Evolutionary conservation across 2,329 filamentous ascomycete genomes (phyloP), one percentile per base, ranked within the genome.

Genomic region (Aspergillus neotritici): DNA sequence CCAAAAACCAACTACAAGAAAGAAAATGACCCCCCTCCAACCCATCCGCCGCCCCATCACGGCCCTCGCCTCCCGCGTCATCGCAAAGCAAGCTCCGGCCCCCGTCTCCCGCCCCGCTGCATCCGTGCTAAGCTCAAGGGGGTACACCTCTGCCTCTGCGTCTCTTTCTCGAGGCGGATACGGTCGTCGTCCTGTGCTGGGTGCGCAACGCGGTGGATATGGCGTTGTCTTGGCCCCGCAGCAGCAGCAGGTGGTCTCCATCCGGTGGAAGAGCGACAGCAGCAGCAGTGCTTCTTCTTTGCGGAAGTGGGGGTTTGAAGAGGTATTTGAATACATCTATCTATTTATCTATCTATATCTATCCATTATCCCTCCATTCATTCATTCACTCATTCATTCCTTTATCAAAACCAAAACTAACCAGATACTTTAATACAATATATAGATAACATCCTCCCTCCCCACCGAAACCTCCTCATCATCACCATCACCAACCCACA

Each of bases 371-470:
- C 16, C 10, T 17, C 17, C 21, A 9, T 31, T 31, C n/a, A n/a
- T n/a, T n/a, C n/a, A n/a, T n/a, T 21, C 13, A 4, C 15, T 15
- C 30, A 33, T 31, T 41, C 21, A 10, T 35, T 16, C 12, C 13
- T 29, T 15, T 34, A 15, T n/a, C 2, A 14, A 33, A 16, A 31
- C 4, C n/a, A 1, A 38, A 5, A 16, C 7, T 13, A 36, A 32
- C 36, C 11, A 41, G 43, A 48, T 25, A 16, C 10, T 36, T 30
- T 37, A 30, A 34, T 6, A 43, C n/a, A n/a, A n/a, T n/a, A n/a
- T n/a, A 38, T 31, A 69, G 67, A 65, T 69, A 37, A 69, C 55
- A 29, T 47, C 63, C 36, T 41, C 58, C 39, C 59, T 68, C 42
- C 62, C 65, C 31, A 46, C 54, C 29, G 29, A 35, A 29, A 46